Percentiles rank a stretch among this genome's conserved stretches.
phyloP scores from a whole-genome alignment of 1,284 basidiomycete genomes.

The Heterobasidion occidentale region DNA sequence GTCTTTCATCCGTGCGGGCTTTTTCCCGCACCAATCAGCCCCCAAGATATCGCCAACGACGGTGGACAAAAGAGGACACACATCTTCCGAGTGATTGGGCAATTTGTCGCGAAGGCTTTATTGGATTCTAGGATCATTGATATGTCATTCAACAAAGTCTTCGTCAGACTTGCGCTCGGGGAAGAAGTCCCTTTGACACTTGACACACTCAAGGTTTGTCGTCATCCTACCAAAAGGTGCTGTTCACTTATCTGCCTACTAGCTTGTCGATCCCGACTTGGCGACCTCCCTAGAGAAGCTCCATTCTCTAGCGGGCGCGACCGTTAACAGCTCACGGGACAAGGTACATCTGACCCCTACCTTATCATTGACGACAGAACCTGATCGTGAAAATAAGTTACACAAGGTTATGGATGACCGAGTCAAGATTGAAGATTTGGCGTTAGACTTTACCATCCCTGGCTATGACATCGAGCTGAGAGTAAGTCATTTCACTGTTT shows the following conservation, averaged over 20 bases:
- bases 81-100: conserved; percentile 86
- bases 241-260: conserved; percentile 4
- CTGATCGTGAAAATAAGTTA: conserved; percentile 28
- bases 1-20: conserved; percentile 81
- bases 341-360: conserved; percentile 33
- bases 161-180: conserved; percentile 83
- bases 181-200: conserved; percentile 80
- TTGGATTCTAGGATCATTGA: conserved; percentile 98
- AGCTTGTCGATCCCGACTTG: conserved; percentile 79
- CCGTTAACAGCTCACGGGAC: conserved; percentile 31
- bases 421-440: conserved; percentile 79
- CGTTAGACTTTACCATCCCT: conserved; percentile 93
- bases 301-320: conserved; percentile 43
- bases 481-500: conserved; percentile 31
- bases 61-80: conserved; percentile 73
- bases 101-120: conserved; percentile 97
- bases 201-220: conserved; percentile 67
- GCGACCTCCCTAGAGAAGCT: conserved; percentile 84
- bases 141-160: conserved; percentile 87
- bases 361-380: conserved; percentile 42
- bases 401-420: conserved; percentile 29
- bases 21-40: conserved; percentile 79
- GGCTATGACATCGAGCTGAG: conserved; percentile 90
- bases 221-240: not conserved
- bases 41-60: conserved; percentile 57